Evolutionary conservation across 2,329 filamentous ascomycete genomes (phyloP).

Genomic region (Fusarium zealandicum): DNA sequence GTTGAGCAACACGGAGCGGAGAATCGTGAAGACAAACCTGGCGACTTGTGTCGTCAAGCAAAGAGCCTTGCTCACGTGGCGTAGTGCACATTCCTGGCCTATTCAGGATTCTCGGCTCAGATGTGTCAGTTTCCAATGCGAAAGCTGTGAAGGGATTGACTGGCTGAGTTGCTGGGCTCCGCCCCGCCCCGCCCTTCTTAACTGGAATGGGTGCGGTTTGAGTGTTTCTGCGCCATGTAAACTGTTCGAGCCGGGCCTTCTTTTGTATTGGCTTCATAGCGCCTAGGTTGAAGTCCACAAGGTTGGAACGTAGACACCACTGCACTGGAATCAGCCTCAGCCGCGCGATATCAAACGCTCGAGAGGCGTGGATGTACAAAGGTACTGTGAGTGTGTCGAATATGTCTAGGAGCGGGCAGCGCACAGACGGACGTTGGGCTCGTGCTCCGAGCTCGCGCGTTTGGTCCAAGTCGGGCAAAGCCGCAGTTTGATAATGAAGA

Average conservation of each 20-base stretch:
- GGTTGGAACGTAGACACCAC: not conserved
- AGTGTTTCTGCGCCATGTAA: constrained; percentile 22
- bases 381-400: constrained; percentile 21
- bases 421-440: constrained; percentile 39
- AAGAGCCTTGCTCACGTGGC: constrained; percentile 12
- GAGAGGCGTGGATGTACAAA: constrained; percentile 21
- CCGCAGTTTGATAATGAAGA: constrained; percentile 24
- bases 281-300: constrained; percentile 10
- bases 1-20: constrained; percentile 19
- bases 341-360: constrained; percentile 20
- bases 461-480: constrained; percentile 35
- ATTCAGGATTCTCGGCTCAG: not conserved
- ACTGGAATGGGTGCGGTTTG: constrained; percentile 3
- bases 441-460: constrained; percentile 29
- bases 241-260: constrained; percentile 39
- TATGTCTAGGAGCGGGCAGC: constrained; percentile 21
- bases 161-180: not conserved
- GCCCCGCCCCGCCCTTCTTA: constrained; percentile 3
- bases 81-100: constrained; percentile 1
- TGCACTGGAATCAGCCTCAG: constrained; percentile 11
- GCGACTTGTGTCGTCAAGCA: not conserved
- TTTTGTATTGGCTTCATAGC: constrained; percentile 25
- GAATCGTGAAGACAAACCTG: constrained; percentile 14
- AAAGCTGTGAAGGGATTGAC: not conserved
- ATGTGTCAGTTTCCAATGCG: not conserved